Base-by-base conservation (phyloP, 2,329 filamentous ascomycete species). In the Pyrenophora seminiperda region DNA sequence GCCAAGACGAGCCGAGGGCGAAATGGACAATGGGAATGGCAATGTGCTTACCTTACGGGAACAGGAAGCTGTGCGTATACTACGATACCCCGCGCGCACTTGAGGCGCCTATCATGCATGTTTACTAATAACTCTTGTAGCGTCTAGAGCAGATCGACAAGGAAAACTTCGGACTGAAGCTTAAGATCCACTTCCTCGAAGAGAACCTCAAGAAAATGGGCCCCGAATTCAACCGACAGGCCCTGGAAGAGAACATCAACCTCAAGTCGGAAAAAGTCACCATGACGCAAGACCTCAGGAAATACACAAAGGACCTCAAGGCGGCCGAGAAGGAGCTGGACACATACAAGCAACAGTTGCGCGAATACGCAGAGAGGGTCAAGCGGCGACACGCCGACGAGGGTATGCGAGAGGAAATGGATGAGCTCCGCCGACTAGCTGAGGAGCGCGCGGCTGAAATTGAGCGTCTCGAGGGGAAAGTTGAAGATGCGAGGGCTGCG, bases 111-210 rank as follows among this genome's bases (percentile, higher is more conserved):
- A 19, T 10, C 10, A 11, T 22, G 5, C 7, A 7, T 15, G 17
- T 11, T 11, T 27, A 9, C 55, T 57, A 44, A 59, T n/a, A 27
- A 10, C 40, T 10, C 13, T 30, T n/a, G 20, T 42, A 84, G 80
- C 84, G 85, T 60, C 93, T 99, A 62, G 90, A 97, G 76, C 90
- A 90, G 68, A 93, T 99, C 63, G 91, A 97, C 70, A 99, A 99
- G 77, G 94, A 97, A 69, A 99, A 99, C 69, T 99, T 97, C 70
- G 91, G 97, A 70, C 77, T 97, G 47, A 97, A 97, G 75, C 86
- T 97, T 74, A 95, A 96, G 71, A 94, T 97, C 58, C 95, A 97
- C 73, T 99, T 96, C 71, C 81, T 99, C 47, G 91, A 99, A 72
- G 91, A 97, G 62, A 90, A 90, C 11, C 76, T 99, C 41, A 84